These are phyloP conservation scores for Tetrahymena thermophila DNA, from an alignment of 73 alveolate genomes.

Conservation along the genomic window DNA sequence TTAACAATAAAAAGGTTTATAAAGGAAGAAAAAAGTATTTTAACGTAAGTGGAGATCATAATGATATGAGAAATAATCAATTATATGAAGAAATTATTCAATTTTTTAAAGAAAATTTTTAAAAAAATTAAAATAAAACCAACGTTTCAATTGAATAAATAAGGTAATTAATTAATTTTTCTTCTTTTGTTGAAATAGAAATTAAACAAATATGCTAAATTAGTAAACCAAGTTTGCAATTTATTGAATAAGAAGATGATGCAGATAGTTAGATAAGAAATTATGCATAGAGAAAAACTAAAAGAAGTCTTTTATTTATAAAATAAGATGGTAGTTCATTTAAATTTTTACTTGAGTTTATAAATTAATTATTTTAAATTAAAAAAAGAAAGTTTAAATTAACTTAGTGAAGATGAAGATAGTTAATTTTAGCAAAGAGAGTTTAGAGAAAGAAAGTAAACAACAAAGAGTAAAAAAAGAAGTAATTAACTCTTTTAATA, in stretches of 20 bases:
- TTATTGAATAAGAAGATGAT: not conserved
- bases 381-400: not conserved
- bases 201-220: not conserved
- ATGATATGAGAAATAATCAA: not conserved
- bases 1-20: not conserved
- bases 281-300: not conserved
- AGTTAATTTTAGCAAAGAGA: not conserved
- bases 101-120: not conserved
- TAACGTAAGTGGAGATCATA: not conserved
- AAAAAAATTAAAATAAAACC: not conserved
- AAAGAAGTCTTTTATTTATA: not conserved
- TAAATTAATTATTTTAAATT: too few relatives aligned
- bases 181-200: not conserved
- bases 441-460: not conserved
- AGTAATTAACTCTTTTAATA: not conserved
- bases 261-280: not conserved
- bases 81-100: not conserved
- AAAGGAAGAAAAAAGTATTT: not conserved
- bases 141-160: not conserved
- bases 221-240: not conserved
- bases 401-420: not conserved
- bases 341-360: too few relatives aligned
- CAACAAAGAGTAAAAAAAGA: not conserved
- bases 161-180: not conserved
- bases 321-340: not conserved